These are phyloP conservation scores for Ajuga chamaepitys DNA, from an alignment of 257 asterid genomes.

Conservation along the genomic window DNA sequence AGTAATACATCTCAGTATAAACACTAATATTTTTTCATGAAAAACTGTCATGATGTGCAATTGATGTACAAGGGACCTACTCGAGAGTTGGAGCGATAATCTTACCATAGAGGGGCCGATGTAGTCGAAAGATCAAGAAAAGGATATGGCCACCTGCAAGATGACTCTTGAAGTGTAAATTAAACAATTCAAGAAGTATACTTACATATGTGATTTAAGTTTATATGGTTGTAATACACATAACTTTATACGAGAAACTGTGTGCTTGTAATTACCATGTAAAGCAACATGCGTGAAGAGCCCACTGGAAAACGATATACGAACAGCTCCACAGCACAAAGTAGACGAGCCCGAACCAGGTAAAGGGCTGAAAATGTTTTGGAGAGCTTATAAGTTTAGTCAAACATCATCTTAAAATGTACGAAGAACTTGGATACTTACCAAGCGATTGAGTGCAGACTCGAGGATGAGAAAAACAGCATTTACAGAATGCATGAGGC, in stretches of 20 bases:
- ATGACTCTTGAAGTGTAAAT: too few species aligned
- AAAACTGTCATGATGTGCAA: too few species aligned
- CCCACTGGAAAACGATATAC: constrained; percentile 73
- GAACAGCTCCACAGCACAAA: constrained; percentile 61
- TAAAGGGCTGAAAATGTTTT: constrained; percentile 44
- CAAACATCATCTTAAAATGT: background rate
- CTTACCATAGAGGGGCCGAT: constrained; percentile 79
- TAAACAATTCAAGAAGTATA: too few species aligned
- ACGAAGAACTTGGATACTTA: constrained; percentile 17
- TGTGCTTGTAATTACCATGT: constrained; percentile 38
- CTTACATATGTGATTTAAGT: too few species aligned
- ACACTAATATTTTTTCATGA: too few species aligned
- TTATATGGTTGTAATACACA: background rate
- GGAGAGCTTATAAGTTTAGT: too few species aligned
- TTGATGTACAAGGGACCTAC: too few species aligned
- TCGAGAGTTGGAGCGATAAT: background rate
- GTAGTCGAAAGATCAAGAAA: constrained; percentile 78
- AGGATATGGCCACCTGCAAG: constrained; percentile 96
- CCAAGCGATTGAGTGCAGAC: constrained; percentile 65
- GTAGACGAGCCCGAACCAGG: constrained; percentile 65
- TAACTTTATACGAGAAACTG: background rate
- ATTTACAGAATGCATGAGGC: constrained; percentile 82
- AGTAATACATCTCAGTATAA: too few species aligned
- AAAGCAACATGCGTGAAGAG: constrained; percentile 64
- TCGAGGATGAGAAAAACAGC: constrained; percentile 76